phyloP scores from a whole-genome alignment of 306 rosid genomes.

The Cotoneaster glaucophyllus region DNA sequence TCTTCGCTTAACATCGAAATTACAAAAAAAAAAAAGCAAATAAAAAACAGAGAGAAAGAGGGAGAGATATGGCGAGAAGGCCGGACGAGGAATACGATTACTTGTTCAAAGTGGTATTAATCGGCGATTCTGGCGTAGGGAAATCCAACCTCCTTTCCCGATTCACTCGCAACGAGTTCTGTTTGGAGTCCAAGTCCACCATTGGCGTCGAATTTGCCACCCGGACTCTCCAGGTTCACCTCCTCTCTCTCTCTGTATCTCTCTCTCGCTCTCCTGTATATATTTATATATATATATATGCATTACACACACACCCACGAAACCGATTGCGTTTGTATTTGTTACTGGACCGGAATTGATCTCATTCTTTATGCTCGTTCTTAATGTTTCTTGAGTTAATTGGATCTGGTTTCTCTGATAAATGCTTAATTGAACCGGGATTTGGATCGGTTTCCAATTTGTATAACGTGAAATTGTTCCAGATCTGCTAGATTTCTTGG shows the following conservation, averaged over 20 bases:
- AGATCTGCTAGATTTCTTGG: constrained; percentile 7
- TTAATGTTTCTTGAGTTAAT: not conserved
- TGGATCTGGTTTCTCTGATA: constrained; percentile 10
- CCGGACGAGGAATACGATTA: constrained; percentile 89
- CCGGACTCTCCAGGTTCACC: constrained; percentile 74
- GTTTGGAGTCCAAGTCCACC: constrained; percentile 92
- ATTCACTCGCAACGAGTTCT: constrained; percentile 94
- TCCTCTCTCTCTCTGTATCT: not conserved
- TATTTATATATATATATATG: not conserved
- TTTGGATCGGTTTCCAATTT: not conserved
- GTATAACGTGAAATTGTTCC: not conserved
- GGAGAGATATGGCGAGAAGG: constrained; percentile 48
- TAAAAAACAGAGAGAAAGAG: not conserved
- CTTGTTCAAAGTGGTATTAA: constrained; percentile 83
- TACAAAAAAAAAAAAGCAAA: not conserved
- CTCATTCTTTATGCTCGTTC: not conserved
- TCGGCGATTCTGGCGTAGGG: constrained; percentile 95
- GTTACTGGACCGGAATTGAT: not conserved
- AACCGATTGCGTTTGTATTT: not conserved
- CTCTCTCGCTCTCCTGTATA: not conserved
- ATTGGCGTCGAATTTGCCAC: constrained; percentile 97
- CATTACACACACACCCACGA: not conserved
- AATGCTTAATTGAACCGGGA: not conserved
- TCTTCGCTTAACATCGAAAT: not conserved
- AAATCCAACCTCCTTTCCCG: constrained; percentile 95